Conservation (phyloP, 2,329 filamentous ascomycete species). For the Apiospora sp. region DNA sequence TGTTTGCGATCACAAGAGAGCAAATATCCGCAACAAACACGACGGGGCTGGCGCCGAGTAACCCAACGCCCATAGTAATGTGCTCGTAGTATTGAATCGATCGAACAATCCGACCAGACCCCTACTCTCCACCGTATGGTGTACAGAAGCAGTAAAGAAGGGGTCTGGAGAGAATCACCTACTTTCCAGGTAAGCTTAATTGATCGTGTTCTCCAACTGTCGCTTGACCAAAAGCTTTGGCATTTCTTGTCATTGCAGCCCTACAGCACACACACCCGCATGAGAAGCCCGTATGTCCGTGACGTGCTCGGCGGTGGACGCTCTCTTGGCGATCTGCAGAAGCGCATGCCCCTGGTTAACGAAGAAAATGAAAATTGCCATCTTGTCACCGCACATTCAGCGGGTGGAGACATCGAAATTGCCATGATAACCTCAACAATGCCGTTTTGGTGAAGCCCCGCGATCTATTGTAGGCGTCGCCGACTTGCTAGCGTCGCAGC, state of each 20-base stretch:
- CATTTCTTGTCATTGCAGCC: not conserved
- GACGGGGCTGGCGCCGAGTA: not conserved
- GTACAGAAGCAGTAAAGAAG: too few species aligned
- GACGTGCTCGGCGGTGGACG: not conserved
- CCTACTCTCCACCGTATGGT: too few species aligned
- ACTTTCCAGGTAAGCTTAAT: not conserved
- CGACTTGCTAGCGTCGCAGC: not conserved
- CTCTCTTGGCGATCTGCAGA: not conserved
- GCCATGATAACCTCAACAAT: not conserved
- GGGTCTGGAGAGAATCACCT: not conserved
- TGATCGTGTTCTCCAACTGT: not conserved
- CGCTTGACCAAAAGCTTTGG: not conserved
- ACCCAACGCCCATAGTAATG: not conserved
- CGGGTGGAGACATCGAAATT: not conserved
- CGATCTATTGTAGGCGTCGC: not conserved
- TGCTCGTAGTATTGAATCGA: slow-evolving; percentile 5
- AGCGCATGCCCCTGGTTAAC: not conserved
- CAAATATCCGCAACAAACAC: not conserved
- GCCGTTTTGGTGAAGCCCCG: not conserved
- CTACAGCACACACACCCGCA: not conserved
- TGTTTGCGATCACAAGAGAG: not conserved
- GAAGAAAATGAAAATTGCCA: not conserved
- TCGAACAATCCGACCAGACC: not conserved
- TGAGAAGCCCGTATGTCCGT: not conserved
- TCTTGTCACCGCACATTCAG: not conserved